Base-by-base conservation (phyloP, 257 asterid genomes). In the Prunella vulgaris region DNA sequence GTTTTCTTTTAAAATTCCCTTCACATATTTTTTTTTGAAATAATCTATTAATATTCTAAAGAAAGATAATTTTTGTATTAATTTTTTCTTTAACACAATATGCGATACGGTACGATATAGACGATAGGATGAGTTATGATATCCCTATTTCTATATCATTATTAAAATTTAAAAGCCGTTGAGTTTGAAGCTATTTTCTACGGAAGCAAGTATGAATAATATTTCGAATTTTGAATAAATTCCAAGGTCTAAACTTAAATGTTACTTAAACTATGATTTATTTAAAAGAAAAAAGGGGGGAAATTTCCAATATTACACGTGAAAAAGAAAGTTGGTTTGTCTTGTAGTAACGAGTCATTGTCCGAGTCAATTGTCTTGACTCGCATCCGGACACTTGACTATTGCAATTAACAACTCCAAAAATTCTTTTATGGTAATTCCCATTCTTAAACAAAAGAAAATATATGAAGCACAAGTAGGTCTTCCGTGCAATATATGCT, bases 211-310 rank as follows among this genome's bases (percentile, higher is more conserved):
- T 51, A 0, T 18, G 14, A 8, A 51, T 18, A 24, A 44, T 37
- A 24, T 17, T 46, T 28, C 6, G 30, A 74, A 74, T 33, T n/a
- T 46, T 66, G 46, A 32, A 66, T 42, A 65, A 7, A 14, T 6
- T 14, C 4, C 51, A 66, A 7, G 4, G 30, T 56, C 32, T 5
- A 13, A 73, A 40, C 20, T 21, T 67, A 17, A 15, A 74, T 61
- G 65, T 69, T 72, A 69, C 81, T 77, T 77, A 51, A 56, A 44
- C 49, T 53, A 69, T 74, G 80, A 83, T 78, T 77, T 77, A 70
- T 69, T n/a, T n/a, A n/a, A n/a, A n/a, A 35, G 28, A 61, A 2
- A 3, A 21, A 52, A 35, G 46, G 35, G 69, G 24, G 73, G 33
- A 20, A 15, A 64, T 2, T 4, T 15, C 2, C 1, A 32, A 42